A percentile compares a stretch with the other conserved stretches of the same genome.
Evolutionary conservation across 352 stramenopile genomes (phyloP).

Genomic region (Phytophthora pseudosyringae): DNA sequence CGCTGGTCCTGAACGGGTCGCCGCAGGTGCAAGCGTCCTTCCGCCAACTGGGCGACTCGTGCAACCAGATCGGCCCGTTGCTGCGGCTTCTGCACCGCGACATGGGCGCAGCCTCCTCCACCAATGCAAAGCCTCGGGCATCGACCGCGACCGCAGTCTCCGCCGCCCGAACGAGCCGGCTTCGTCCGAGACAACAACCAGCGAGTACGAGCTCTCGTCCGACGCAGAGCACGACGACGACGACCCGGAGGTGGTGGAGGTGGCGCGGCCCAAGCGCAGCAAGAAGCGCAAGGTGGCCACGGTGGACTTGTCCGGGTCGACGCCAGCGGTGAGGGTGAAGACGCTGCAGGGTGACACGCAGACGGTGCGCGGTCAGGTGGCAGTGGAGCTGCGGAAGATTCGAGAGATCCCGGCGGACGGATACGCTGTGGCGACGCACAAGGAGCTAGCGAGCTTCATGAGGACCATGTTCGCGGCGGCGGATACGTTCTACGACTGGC

Average conservation of each 20-base stretch:
- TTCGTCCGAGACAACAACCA: slow-evolving; percentile 14
- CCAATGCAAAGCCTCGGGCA: not conserved
- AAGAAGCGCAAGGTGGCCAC: slow-evolving; percentile 30
- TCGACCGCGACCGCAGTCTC: not conserved
- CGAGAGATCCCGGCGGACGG: not conserved
- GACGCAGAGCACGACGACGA: slow-evolving; percentile 9
- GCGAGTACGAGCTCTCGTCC: slow-evolving; percentile 19
- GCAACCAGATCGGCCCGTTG: slow-evolving; percentile 26
- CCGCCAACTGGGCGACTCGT: slow-evolving; percentile 25
- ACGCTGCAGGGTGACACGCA: slow-evolving; percentile 1
- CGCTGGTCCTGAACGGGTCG: slow-evolving; percentile 25
- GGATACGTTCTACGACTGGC: slow-evolving; percentile 19
- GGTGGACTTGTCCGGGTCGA: slow-evolving; percentile 19
- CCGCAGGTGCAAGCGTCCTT: slow-evolving; percentile 23
- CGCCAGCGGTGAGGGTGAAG: slow-evolving; percentile 4
- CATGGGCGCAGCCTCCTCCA: slow-evolving; percentile 11
- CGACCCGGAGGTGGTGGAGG: slow-evolving; percentile 18
- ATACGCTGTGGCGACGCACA: slow-evolving; percentile 21
- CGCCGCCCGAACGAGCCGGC: not conserved
- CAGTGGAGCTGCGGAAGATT: slow-evolving; percentile 7
- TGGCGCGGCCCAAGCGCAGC: slow-evolving; percentile 1
- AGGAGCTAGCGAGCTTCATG: slow-evolving; percentile 17
- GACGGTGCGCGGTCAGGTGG: slow-evolving; percentile 1
- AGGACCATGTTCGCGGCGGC: slow-evolving; percentile 9
- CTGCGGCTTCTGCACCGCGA: slow-evolving; percentile 22